These are phyloP conservation scores for Tetrahymena borealis DNA, from an alignment of 73 alveolate genomes.

Conservation along the genomic window DNA sequence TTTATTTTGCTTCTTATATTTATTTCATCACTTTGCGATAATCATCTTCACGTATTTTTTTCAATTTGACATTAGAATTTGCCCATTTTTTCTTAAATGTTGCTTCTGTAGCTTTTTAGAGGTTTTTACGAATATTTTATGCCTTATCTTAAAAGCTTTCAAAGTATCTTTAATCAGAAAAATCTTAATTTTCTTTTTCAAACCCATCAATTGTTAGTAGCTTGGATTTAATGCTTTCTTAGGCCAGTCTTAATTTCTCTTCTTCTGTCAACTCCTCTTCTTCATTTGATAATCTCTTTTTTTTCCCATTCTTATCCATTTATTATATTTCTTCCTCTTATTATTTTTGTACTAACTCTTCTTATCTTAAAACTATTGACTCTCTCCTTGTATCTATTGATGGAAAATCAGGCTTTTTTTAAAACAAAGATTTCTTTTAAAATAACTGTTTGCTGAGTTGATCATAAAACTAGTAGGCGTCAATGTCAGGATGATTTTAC, in stretches of 20 bases:
- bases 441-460: background rate
- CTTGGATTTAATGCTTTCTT: background rate
- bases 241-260: background rate
- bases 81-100: background rate
- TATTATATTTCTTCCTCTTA: background rate
- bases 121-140: background rate
- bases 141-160: background rate
- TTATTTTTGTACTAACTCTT: background rate
- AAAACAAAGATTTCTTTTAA: background rate
- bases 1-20: background rate
- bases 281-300: background rate
- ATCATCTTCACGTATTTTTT: background rate
- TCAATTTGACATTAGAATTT: background rate
- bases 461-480: background rate
- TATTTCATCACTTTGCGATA: background rate
- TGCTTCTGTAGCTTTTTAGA: background rate
- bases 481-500: background rate
- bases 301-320: background rate
- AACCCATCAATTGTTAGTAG: background rate
- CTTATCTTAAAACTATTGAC: background rate
- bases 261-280: background rate
- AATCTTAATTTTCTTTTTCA: background rate
- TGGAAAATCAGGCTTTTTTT: background rate
- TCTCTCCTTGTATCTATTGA: background rate
- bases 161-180: background rate